phyloP scores from a whole-genome alignment of 768 basidiomycete species.

The Phallus indusiatus region DNA sequence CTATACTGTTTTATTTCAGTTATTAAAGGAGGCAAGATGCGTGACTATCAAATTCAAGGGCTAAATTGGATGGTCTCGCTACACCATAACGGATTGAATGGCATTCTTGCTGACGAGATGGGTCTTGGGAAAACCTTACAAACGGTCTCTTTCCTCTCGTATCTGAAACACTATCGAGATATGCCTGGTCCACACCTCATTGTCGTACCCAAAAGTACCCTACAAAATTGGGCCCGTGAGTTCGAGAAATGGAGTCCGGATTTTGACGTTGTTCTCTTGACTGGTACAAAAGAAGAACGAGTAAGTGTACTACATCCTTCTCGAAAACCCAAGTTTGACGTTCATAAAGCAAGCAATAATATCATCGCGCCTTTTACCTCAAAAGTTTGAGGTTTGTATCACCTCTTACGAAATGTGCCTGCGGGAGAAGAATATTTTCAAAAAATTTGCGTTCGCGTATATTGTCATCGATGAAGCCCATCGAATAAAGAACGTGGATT shows the following conservation, averaged over 20 bases:
- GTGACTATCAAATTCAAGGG: slow-evolving; percentile 91
- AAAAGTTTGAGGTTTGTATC: slow-evolving; percentile 89
- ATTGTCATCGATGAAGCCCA: slow-evolving; percentile 98
- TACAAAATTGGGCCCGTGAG: slow-evolving; percentile 96
- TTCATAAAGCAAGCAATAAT: slow-evolving; percentile 45
- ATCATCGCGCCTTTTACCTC: slow-evolving; percentile 64
- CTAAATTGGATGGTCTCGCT: slow-evolving; percentile 96
- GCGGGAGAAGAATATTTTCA: slow-evolving; percentile 85
- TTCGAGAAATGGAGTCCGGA: slow-evolving; percentile 88
- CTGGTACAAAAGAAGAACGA: slow-evolving; percentile 86
- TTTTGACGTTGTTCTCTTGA: slow-evolving; percentile 70
- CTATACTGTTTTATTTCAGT: slow-evolving; percentile 34
- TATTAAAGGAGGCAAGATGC: slow-evolving; percentile 79
- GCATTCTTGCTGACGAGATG: slow-evolving; percentile 98
- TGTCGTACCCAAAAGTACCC: slow-evolving; percentile 96
- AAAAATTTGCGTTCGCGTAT: slow-evolving; percentile 95
- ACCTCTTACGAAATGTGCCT: slow-evolving; percentile 97
- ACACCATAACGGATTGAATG: slow-evolving; percentile 93
- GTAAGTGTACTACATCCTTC: slow-evolving; percentile 20
- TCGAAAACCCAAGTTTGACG: not conserved
- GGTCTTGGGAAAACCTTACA: slow-evolving; percentile 98
- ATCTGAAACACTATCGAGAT: slow-evolving; percentile 77
- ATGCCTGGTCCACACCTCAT: slow-evolving; percentile 83
- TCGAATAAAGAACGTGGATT: slow-evolving; percentile 98
- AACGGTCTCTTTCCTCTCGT: slow-evolving; percentile 94